Conservation (phyloP, 2,329 filamentous ascomycete species). For the Ophiostoma populinum region DNA sequence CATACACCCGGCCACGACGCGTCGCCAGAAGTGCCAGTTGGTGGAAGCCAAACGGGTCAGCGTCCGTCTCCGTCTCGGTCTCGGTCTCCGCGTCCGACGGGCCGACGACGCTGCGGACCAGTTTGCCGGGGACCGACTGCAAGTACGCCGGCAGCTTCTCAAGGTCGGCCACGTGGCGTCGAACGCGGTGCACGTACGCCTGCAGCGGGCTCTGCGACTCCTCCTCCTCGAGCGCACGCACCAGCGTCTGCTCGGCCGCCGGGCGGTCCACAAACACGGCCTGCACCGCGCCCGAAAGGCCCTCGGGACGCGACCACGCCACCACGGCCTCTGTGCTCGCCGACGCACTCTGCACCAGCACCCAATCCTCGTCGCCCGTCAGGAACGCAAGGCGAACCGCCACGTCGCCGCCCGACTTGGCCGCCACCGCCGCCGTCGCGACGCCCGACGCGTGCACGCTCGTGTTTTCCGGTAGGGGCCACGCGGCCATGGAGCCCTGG, state of each 20-base stretch:
- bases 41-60: conserved; percentile 59
- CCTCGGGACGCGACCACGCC: conserved; percentile 69
- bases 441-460: conserved; percentile 20
- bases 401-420: conserved; percentile 40
- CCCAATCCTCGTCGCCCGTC: conserved; percentile 56
- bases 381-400: conserved; percentile 65
- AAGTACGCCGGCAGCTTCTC: conserved; percentile 60
- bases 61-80: conserved; percentile 12
- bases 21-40: conserved; percentile 74
- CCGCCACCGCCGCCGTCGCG: conserved; percentile 53
- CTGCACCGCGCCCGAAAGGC: conserved; percentile 60
- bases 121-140: conserved; percentile 46
- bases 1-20: conserved; percentile 60
- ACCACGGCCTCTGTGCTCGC: conserved; percentile 47
- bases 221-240: conserved; percentile 69
- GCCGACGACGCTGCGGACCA: conserved; percentile 48
- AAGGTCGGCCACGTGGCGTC: conserved; percentile 65
- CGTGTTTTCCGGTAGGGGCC: conserved; percentile 35
- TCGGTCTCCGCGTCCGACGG: conserved; percentile 30
- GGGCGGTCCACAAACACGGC: conserved; percentile 68
- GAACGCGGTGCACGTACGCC: conserved; percentile 79
- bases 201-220: conserved; percentile 45
- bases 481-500: conserved; percentile 58
- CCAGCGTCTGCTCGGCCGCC: conserved; percentile 49
- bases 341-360: conserved; percentile 53